Percentiles rank a stretch among this genome's conserved stretches.
Evolutionary conservation across 1,284 basidiomycete genomes (phyloP).

Genomic region (Volvariella surrecta): DNA sequence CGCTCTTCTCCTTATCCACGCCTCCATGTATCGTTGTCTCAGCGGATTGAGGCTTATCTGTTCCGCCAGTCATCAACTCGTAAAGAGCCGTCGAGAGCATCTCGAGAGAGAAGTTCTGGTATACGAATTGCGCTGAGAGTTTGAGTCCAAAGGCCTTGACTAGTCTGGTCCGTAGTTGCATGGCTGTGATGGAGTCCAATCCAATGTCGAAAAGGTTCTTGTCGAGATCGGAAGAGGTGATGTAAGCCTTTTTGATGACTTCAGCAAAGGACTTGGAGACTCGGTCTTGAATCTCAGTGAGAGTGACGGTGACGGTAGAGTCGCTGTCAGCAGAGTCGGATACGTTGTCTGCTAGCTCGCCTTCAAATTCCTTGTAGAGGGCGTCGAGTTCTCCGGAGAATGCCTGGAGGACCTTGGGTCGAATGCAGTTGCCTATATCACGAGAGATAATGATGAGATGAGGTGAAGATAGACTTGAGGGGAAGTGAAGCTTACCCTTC

Average conservation of each 20-base stretch:
- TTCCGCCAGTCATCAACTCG: no score
- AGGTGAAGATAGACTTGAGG: no score
- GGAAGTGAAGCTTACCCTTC: conserved; percentile 10
- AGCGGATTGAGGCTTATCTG: no score
- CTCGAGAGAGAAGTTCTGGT: conserved; percentile 9
- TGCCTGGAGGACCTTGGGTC: conserved; percentile 8
- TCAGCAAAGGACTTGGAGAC: conserved; percentile 7
- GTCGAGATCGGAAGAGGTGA: conserved; percentile 1
- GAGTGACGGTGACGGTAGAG: background rate
- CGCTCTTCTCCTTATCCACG: background rate
- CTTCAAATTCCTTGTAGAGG: conserved; percentile 9
- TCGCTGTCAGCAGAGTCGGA: no score
- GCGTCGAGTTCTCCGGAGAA: conserved; percentile 9
- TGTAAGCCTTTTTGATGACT: conserved; percentile 5
- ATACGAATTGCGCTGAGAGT: conserved; percentile 9
- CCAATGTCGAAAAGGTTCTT: conserved; percentile 10
- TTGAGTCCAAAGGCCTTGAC: conserved; percentile 7
- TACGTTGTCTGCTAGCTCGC: background rate
- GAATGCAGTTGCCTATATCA: conserved; percentile 10
- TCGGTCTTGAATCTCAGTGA: conserved; percentile 5
- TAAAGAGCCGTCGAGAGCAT: conserved; percentile 5
- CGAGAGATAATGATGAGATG: background rate
- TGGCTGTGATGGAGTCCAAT: conserved; percentile 10
- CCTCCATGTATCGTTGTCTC: no score
- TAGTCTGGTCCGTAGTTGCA: conserved; percentile 9